These are phyloP conservation scores for Lachancea sp. DNA, from an alignment of 805 yeast genomes.

Conservation along the genomic window DNA sequence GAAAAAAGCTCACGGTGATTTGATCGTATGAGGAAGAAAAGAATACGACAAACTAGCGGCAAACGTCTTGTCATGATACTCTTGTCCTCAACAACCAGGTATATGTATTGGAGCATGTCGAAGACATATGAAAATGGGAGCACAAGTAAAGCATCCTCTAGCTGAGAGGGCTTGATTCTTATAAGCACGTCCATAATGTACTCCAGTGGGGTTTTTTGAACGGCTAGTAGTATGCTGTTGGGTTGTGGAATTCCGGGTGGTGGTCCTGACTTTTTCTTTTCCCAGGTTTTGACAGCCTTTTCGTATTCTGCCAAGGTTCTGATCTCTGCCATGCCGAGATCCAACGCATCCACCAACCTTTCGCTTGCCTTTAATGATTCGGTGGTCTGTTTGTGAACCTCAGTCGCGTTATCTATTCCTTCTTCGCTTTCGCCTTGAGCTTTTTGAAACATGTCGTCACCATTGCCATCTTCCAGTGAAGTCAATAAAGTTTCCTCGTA, in stretches of 20 bases:
- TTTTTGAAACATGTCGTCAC: conserved; percentile 36
- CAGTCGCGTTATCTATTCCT: conserved; percentile 47
- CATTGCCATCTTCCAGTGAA: conserved; percentile 56
- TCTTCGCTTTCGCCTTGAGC: conserved; percentile 38
- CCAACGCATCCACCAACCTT: conserved; percentile 84
- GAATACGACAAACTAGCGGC: conserved; percentile 62
- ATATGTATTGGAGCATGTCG: conserved; percentile 64
- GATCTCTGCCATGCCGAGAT: conserved; percentile 68
- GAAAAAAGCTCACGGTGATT: conserved; percentile 75
- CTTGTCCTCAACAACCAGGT: conserved; percentile 57
- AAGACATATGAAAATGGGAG: conserved; percentile 82
- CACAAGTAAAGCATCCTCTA: conserved; percentile 88
- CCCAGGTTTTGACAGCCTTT: conserved; percentile 35
- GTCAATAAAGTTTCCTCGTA: conserved; percentile 76
- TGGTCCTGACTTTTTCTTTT: conserved; percentile 37
- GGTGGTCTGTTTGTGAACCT: conserved; percentile 74
- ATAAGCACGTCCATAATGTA: conserved; percentile 68
- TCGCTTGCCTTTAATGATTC: conserved; percentile 96
- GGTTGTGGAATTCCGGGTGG: conserved; percentile 57
- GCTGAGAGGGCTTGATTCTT: conserved; percentile 72
- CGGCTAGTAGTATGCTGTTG: conserved; percentile 68
- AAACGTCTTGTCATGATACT: conserved; percentile 45
- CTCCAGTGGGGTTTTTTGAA: conserved; percentile 63
- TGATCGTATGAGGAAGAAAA: conserved; percentile 65
- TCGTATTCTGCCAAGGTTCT: conserved; percentile 49